These are phyloP conservation scores for Irpex lacteus DNA, from an alignment of 1,284 basidiomycete species.

Conservation along the genomic window DNA sequence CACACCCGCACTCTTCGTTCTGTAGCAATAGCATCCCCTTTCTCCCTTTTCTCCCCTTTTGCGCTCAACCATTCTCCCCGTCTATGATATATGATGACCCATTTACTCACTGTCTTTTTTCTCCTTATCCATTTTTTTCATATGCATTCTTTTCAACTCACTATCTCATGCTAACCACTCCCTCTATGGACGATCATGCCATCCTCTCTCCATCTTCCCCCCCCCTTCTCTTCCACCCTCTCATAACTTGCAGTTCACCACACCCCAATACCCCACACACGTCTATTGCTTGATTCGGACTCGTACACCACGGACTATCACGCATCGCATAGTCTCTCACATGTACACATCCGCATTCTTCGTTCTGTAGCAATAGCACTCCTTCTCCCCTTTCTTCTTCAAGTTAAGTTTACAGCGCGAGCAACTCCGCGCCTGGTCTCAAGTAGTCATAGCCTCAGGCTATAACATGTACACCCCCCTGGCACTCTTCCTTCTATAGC, in stretches of 20 bases:
- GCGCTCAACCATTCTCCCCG: too few species aligned
- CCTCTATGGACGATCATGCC: too few species aligned
- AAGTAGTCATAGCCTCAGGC: too few species aligned
- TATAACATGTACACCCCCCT: too few species aligned
- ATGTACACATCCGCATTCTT: background rate
- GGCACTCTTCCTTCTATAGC: too few species aligned
- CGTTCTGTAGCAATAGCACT: background rate
- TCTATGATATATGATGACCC: too few species aligned
- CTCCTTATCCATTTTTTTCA: too few species aligned
- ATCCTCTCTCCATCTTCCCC: too few species aligned
- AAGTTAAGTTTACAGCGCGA: background rate
- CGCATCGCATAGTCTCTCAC: background rate
- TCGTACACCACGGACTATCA: background rate
- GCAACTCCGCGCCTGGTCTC: background rate
- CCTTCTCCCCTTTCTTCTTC: background rate
- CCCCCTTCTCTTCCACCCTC: too few species aligned
- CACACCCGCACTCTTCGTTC: background rate
- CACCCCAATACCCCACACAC: background rate
- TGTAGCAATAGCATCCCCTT: background rate
- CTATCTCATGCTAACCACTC: too few species aligned
- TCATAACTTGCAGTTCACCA: background rate
- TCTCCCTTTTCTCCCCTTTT: background rate
- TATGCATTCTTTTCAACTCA: too few species aligned
- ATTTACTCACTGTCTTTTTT: too few species aligned
- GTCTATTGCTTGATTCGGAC: background rate